Conservation (phyloP, 2,329 filamentous ascomycete species). For the Exutisphaerella laricina region DNA sequence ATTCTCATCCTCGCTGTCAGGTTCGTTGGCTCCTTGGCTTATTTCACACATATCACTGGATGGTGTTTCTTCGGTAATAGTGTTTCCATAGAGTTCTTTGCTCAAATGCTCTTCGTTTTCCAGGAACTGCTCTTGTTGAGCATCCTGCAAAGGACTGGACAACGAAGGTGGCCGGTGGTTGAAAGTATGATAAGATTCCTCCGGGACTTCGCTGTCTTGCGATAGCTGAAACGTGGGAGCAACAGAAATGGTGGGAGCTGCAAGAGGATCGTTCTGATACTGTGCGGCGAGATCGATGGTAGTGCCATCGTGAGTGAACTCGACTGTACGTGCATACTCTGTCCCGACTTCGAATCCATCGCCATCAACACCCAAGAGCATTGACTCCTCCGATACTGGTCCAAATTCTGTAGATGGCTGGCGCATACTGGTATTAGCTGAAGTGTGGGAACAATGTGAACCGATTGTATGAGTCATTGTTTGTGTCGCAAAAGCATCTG, state of each 20-base stretch:
- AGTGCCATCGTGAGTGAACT: not conserved
- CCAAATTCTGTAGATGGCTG: constrained; percentile 23
- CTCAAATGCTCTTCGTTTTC: not conserved
- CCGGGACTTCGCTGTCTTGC: not conserved
- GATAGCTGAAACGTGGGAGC: constrained; percentile 3
- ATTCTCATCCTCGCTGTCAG: not conserved
- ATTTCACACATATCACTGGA: not conserved
- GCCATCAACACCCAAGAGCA: constrained; percentile 29
- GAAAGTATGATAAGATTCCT: not conserved
- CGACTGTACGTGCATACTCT: not conserved
- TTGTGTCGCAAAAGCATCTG: constrained; percentile 29
- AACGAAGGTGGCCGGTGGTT: no score
- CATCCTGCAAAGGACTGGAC: no score
- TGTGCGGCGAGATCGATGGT: no score
- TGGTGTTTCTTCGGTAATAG: not conserved
- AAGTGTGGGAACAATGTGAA: constrained; percentile 13
- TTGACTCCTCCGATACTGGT: constrained; percentile 28
- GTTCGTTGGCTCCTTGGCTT: not conserved
- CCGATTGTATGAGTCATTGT: constrained; percentile 15
- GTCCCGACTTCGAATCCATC: constrained; percentile 15
- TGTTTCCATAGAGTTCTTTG: not conserved
- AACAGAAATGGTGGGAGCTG: not conserved
- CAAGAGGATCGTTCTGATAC: not conserved
- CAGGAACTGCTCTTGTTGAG: no score
- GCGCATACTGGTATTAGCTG: constrained; percentile 20